Evolutionary conservation across 805 yeast species (phyloP).

Genomic region (Kregervanrija pseudodelftensis): DNA sequence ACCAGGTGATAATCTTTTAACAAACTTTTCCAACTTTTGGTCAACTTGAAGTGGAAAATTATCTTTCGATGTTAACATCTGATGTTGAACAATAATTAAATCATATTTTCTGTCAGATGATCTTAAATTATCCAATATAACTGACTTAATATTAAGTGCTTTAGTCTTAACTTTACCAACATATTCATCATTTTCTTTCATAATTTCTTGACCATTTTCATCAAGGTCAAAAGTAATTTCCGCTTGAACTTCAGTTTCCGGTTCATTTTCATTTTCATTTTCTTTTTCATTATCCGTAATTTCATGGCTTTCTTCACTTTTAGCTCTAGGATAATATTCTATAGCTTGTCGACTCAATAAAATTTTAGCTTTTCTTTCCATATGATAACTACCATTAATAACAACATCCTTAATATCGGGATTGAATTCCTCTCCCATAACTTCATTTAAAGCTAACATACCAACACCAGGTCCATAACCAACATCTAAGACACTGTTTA

Average conservation of each 20-base stretch:
- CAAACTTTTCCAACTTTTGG: slow-evolving; percentile 48
- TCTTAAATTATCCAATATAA: slow-evolving; percentile 41
- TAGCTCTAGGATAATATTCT: slow-evolving; percentile 32
- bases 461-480: slow-evolving; percentile 94
- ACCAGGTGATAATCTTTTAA: slow-evolving; percentile 60
- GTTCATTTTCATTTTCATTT: slow-evolving; percentile 2
- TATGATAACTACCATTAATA: slow-evolving; percentile 58
- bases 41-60: slow-evolving; percentile 73
- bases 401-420: slow-evolving; percentile 66
- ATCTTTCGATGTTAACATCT: slow-evolving; percentile 52
- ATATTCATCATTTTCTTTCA: slow-evolving; percentile 25
- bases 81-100: slow-evolving; percentile 76
- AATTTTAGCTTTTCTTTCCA: slow-evolving; percentile 76
- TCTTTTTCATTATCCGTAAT: not conserved
- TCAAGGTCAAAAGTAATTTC: slow-evolving; percentile 13
- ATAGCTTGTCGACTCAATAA: slow-evolving; percentile 61
- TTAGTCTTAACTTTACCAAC: slow-evolving; percentile 53
- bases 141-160: slow-evolving; percentile 46
- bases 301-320: slow-evolving; percentile 38
- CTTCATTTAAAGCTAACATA: slow-evolving; percentile 76
- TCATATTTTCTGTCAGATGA: slow-evolving; percentile 59
- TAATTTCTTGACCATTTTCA: slow-evolving; percentile 1
- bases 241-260: slow-evolving; percentile 13
- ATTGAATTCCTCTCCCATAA: slow-evolving; percentile 58
- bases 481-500: slow-evolving; percentile 57